These are phyloP conservation scores for Onygenales sp. DNA, from an alignment of 2,329 filamentous ascomycete genomes.

Conservation along the genomic window DNA sequence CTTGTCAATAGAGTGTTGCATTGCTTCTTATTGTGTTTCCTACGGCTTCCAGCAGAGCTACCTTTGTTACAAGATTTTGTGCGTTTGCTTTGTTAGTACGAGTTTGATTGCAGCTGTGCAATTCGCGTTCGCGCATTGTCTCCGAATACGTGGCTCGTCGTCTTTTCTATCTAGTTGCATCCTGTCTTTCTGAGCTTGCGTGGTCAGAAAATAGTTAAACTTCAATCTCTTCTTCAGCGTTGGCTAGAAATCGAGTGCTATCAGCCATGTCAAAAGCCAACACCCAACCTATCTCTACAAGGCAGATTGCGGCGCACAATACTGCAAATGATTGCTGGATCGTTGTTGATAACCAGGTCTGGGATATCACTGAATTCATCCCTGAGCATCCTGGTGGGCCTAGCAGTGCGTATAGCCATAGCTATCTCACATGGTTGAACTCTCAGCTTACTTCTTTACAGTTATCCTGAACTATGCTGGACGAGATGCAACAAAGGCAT, in stretches of 20 bases:
- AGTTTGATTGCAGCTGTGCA: too few species aligned
- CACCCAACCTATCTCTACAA: constrained; percentile 27
- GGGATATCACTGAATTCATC: constrained; percentile 58
- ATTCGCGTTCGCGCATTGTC: too few species aligned
- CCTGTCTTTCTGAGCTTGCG: neutral
- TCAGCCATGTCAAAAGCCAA: constrained; percentile 12
- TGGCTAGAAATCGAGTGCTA: neutral
- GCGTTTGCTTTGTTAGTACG: too few species aligned
- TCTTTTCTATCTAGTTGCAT: too few species aligned
- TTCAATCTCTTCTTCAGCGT: neutral
- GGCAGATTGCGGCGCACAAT: constrained; percentile 42
- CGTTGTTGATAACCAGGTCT: constrained; percentile 57
- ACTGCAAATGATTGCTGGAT: constrained; percentile 51
- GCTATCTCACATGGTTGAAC: neutral
- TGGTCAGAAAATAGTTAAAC: neutral
- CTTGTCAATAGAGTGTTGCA: too few species aligned
- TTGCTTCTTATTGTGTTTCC: too few species aligned
- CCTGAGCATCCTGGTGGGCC: constrained; percentile 54
- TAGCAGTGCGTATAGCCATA: constrained; percentile 21
- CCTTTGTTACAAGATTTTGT: too few species aligned
- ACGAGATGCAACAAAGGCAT: constrained; percentile 36
- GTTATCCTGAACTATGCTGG: constrained; percentile 40
- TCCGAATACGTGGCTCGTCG: too few species aligned
- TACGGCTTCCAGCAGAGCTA: too few species aligned
- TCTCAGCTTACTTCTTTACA: neutral